Percentiles rank a stretch among this genome's conserved stretches.
Evolutionary conservation across 345 rosid species (phyloP).

Genomic region (Eucalyptus globulus): DNA sequence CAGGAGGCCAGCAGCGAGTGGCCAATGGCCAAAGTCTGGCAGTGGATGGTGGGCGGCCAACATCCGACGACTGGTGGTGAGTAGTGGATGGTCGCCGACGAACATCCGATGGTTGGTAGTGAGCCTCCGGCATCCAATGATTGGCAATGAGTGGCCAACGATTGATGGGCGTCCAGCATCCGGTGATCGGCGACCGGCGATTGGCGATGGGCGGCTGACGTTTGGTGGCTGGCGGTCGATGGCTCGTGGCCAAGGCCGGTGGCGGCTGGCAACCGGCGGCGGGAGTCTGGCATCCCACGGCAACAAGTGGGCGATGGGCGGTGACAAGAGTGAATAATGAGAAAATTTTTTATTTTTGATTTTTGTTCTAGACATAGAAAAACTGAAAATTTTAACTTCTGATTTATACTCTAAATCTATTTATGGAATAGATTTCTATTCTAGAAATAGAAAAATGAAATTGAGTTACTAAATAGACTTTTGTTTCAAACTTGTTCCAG

Average conservation of each 20-base stretch:
- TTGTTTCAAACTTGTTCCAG: rapidly evolving
- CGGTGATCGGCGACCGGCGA: rapidly evolving
- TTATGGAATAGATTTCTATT: rapidly evolving
- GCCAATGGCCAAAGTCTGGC: rapidly evolving
- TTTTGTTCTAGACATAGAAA: no score
- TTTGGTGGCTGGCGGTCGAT: rapidly evolving
- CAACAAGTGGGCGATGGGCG: rapidly evolving
- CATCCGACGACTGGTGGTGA: rapidly evolving
- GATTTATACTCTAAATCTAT: rapidly evolving
- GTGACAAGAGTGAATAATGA: rapidly evolving
- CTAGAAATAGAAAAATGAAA: no score
- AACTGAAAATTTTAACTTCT: no score
- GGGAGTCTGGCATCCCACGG: rapidly evolving
- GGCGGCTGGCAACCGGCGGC: rapidly evolving
- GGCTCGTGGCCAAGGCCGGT: rapidly evolving
- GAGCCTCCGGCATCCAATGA: no score
- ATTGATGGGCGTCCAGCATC: rapidly evolving
- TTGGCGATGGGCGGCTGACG: no score
- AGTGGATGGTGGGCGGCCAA: rapidly evolving
- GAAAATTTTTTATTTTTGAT: no score
- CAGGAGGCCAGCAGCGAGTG: rapidly evolving
- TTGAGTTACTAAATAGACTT: rapidly evolving
- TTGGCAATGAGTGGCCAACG: no score
- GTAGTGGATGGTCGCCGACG: rapidly evolving
- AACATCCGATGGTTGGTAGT: no score